phyloP scores from a whole-genome alignment of 371 early-diverging fungal species.

The Mortierella sp. region DNA sequence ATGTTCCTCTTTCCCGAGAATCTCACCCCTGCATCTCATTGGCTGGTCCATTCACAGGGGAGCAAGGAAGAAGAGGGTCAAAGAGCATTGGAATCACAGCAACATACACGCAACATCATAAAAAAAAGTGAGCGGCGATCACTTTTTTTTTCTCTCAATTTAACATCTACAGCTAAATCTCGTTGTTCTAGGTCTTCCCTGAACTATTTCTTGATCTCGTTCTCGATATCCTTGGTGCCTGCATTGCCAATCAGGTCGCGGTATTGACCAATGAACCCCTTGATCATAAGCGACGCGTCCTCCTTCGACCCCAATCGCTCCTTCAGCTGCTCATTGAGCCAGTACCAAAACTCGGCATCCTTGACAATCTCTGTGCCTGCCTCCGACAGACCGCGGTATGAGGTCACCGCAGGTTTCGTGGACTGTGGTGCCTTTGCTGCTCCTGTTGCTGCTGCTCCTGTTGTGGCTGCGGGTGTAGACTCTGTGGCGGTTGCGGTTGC shows the following conservation, averaged over 20 bases:
- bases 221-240: slow-evolving; percentile 49
- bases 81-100: neutral
- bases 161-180: neutral
- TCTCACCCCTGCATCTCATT: neutral
- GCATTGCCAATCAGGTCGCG: slow-evolving; percentile 51
- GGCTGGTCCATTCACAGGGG: neutral
- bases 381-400: slow-evolving; percentile 47
- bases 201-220: slow-evolving; percentile 29
- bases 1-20: slow-evolving; percentile 16
- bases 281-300: slow-evolving; percentile 47
- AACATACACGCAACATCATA: neutral
- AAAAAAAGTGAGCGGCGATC: slow-evolving; percentile 8
- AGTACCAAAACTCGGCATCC: slow-evolving; percentile 51
- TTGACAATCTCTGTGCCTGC: slow-evolving; percentile 38
- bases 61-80: neutral
- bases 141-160: neutral
- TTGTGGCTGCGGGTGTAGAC: neutral
- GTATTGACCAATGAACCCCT: slow-evolving; percentile 54
- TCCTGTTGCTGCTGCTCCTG: slow-evolving; percentile 32
- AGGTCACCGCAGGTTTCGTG: slow-evolving; percentile 34
- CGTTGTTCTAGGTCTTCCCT: neutral
- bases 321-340: slow-evolving; percentile 45
- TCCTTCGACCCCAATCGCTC: slow-evolving; percentile 46
- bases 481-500: neutral
- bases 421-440: slow-evolving; percentile 21